phyloP scores from a whole-genome alignment of 805 yeast species.

The Candida cerambycidarum region DNA sequence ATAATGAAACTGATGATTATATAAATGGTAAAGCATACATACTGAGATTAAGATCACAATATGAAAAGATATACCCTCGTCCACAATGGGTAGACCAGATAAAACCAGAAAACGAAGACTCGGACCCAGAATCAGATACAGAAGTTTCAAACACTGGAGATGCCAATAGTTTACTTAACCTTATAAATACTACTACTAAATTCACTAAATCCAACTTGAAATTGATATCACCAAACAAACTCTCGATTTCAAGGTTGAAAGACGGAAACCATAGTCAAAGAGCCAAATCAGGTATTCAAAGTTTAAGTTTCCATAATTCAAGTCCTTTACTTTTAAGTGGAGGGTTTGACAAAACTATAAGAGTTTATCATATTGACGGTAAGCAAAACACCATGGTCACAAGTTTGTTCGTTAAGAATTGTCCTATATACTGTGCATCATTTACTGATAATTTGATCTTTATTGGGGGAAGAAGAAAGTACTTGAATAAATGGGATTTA shows the following conservation, averaged over 20 bases:
- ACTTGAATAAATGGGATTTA: constrained; percentile 90
- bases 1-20: constrained; percentile 49
- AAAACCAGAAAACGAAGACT: constrained; percentile 34
- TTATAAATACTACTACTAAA: constrained; percentile 22
- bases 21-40: constrained; percentile 63
- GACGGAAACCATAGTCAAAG: constrained; percentile 78
- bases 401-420: constrained; percentile 71
- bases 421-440: constrained; percentile 76
- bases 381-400: constrained; percentile 78
- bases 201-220: constrained; percentile 47
- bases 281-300: constrained; percentile 80
- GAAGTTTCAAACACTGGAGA: constrained; percentile 16
- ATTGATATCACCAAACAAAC: constrained; percentile 64
- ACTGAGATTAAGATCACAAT: constrained; percentile 68
- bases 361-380: constrained; percentile 91
- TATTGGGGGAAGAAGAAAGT: constrained; percentile 89
- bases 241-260: constrained; percentile 78
- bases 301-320: constrained; percentile 78
- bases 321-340: constrained; percentile 85
- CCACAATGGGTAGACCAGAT: constrained; percentile 72
- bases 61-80: constrained; percentile 69
- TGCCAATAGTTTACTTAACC: neutral
- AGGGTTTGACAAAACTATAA: constrained; percentile 86
- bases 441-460: constrained; percentile 61
- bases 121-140: constrained; percentile 22